A percentile compares a stretch with the other conserved stretches of the same genome.
Evolutionary conservation across 164 flowering plant species (phyloP).

Genomic region (Tinospora cordifolia): DNA sequence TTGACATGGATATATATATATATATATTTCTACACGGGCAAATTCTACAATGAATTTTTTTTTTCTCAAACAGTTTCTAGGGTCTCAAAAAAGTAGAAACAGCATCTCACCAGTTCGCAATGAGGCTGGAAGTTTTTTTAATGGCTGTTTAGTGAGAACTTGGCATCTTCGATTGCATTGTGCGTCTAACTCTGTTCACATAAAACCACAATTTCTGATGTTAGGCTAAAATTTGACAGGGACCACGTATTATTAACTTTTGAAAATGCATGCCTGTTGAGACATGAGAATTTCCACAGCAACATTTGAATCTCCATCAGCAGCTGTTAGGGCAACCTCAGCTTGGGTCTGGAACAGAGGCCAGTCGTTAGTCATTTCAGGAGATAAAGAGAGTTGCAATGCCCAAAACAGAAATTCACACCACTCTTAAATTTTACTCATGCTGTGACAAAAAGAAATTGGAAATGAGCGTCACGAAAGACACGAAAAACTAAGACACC

Average conservation of each 20-base stretch:
- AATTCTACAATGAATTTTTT: no score
- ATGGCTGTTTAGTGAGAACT: not conserved
- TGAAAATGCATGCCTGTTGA: constrained; percentile 50
- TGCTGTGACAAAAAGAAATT: no score
- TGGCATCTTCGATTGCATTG: no score
- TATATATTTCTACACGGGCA: no score
- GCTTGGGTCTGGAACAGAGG: constrained; percentile 70
- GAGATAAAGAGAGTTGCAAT: not conserved
- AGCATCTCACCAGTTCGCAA: not conserved
- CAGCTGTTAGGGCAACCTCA: constrained; percentile 91
- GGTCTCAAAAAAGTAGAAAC: not conserved
- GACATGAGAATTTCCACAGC: constrained; percentile 95
- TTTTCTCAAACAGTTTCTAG: not conserved
- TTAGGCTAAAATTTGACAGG: not conserved
- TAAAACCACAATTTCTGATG: not conserved
- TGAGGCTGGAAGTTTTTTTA: not conserved
- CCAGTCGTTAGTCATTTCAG: not conserved
- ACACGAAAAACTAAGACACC: no score
- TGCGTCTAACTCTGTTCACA: not conserved
- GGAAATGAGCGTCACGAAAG: no score
- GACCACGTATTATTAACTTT: not conserved
- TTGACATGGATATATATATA: no score
- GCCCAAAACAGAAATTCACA: not conserved
- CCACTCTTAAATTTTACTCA: no score
- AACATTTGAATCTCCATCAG: constrained; percentile 75